A percentile compares a stretch with the other conserved stretches of the same genome.
phyloP scores from a whole-genome alignment of 352 stramenopile species.

The Elongisporangium prolatum region DNA sequence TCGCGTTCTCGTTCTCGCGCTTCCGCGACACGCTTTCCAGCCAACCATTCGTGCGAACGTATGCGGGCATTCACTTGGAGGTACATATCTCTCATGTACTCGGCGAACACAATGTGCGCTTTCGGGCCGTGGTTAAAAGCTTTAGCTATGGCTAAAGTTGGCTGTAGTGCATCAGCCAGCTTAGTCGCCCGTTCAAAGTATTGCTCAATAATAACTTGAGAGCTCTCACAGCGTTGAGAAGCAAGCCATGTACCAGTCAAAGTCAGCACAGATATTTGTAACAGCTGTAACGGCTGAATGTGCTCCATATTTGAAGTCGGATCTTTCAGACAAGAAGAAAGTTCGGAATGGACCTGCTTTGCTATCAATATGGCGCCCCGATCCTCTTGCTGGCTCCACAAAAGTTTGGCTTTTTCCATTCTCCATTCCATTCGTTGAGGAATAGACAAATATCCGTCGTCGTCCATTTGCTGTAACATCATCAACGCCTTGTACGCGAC shows the following conservation, averaged over 20 bases:
- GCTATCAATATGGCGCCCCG: slow-evolving; percentile 72
- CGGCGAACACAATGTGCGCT: slow-evolving; percentile 82
- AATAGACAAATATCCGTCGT: slow-evolving; percentile 22
- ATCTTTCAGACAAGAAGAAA: slow-evolving; percentile 24
- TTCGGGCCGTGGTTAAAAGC: slow-evolving; percentile 55
- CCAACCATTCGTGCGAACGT: slow-evolving; percentile 87
- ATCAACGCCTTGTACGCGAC: slow-evolving; percentile 61
- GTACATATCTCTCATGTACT: slow-evolving; percentile 92
- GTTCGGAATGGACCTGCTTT: slow-evolving; percentile 45
- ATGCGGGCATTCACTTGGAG: slow-evolving; percentile 83
- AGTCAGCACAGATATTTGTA: slow-evolving; percentile 61
- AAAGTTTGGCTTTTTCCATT: slow-evolving; percentile 72
- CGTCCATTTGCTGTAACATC: slow-evolving; percentile 55
- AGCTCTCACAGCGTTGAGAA: slow-evolving; percentile 90
- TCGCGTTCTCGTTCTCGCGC: slow-evolving; percentile 55
- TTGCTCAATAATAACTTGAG: slow-evolving; percentile 88
- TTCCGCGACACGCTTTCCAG: slow-evolving; percentile 68
- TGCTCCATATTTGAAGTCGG: slow-evolving; percentile 8
- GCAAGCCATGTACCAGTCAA: slow-evolving; percentile 92
- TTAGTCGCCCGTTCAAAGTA: slow-evolving; percentile 86
- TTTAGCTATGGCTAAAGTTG: slow-evolving; percentile 18
- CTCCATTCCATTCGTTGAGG: slow-evolving; percentile 53
- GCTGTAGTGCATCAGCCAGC: slow-evolving; percentile 46
- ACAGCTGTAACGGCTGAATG: slow-evolving; percentile 30
- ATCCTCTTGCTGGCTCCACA: slow-evolving; percentile 72